Conservation (phyloP, 257 asterid species). For the Echium plantagineum region DNA sequence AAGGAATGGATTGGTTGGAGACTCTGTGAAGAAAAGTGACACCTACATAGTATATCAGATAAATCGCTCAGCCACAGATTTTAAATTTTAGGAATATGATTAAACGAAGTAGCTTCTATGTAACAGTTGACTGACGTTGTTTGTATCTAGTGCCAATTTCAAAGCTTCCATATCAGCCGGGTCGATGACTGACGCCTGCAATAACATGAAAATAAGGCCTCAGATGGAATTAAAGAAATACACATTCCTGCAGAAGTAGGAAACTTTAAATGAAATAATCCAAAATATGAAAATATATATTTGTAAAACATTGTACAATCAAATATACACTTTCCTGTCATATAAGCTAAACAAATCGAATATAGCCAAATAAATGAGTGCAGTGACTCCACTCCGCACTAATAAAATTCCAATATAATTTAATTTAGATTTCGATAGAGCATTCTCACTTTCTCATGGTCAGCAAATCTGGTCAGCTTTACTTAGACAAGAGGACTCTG, state of each 20-base stretch:
- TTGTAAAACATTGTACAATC: background rate
- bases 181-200: conserved; percentile 87
- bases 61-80: conserved; percentile 6
- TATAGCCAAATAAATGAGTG: no score
- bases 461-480: background rate
- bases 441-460: background rate
- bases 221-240: no score
- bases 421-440: background rate
- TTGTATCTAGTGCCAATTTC: conserved; percentile 55
- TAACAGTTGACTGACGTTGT: conserved; percentile 33
- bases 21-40: conserved; percentile 73
- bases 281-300: background rate
- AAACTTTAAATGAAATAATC: conserved; percentile 7
- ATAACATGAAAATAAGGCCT: conserved; percentile 1
- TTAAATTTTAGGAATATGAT: conserved; percentile 5
- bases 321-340: no score
- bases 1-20: conserved; percentile 89
- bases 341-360: no score
- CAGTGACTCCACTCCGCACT: no score
- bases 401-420: no score
- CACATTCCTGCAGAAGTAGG: background rate
- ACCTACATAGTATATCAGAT: conserved; percentile 42
- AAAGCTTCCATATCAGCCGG: conserved; percentile 85
- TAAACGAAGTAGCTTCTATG: background rate
- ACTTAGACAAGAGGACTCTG: background rate